Conservation (phyloP, 139 green algal genomes). For the Coelastrella sp. region DNA sequence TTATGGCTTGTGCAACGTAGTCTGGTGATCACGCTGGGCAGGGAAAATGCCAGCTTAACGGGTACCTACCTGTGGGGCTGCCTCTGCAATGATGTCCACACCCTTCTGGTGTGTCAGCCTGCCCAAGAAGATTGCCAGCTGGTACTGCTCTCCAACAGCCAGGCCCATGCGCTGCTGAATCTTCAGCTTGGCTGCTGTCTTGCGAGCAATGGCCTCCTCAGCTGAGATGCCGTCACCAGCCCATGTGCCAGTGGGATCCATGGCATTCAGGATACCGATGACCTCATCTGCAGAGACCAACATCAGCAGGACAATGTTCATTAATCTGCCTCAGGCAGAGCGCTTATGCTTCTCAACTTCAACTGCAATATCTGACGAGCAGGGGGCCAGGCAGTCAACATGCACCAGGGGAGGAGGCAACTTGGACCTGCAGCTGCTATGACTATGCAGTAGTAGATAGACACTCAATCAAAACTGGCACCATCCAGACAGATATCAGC, state of each 20-base stretch:
- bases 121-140: constrained; percentile 58
- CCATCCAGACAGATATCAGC: no score
- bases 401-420: no score
- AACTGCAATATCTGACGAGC: no score
- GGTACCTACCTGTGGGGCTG: constrained; percentile 7
- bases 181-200: constrained; percentile 47
- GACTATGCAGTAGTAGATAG: no score
- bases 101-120: constrained; percentile 66
- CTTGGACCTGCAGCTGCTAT: no score
- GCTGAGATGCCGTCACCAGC: constrained; percentile 35
- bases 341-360: no score
- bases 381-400: no score
- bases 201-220: constrained; percentile 41
- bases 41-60: no score
- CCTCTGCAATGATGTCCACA: constrained; percentile 54
- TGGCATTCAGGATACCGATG: constrained; percentile 44
- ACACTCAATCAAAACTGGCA: no score
- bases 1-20: no score
- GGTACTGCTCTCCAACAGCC: constrained; percentile 33
- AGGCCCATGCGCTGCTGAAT: constrained; percentile 51
- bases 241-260: constrained; percentile 38
- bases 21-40: no score
- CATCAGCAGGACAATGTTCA: neutral
- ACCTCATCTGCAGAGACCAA: constrained; percentile 12
- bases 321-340: no score